Conservation (phyloP, 495 filamentous ascomycete species). For the Hypomontagnella submonticulosa region DNA sequence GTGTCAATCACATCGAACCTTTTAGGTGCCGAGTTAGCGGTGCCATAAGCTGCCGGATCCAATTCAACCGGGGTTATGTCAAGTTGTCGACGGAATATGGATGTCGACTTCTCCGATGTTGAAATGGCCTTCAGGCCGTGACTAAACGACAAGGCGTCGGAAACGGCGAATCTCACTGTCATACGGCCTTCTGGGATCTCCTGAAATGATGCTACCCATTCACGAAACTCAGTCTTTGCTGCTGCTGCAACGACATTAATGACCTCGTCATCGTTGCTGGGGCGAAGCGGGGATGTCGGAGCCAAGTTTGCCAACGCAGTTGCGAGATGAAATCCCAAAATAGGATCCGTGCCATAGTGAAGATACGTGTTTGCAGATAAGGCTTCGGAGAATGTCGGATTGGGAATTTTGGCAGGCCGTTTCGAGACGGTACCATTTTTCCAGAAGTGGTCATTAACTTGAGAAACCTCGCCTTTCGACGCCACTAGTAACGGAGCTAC, state of each 20-base stretch:
- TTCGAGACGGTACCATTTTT: slow-evolving; percentile 21
- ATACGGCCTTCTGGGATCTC: slow-evolving; percentile 9
- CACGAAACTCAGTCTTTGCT: slow-evolving; percentile 47
- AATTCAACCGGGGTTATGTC: slow-evolving; percentile 22
- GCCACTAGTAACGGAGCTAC: slow-evolving; percentile 19
- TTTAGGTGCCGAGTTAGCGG: slow-evolving; percentile 29
- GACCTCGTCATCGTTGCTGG: not conserved
- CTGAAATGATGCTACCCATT: slow-evolving; percentile 51
- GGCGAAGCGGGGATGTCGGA: slow-evolving; percentile 31
- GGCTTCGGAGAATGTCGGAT: slow-evolving; percentile 35
- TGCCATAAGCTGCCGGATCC: slow-evolving; percentile 25
- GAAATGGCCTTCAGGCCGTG: slow-evolving; percentile 34
- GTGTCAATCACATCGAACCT: slow-evolving; percentile 47
- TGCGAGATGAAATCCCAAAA: slow-evolving; percentile 48
- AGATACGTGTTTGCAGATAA: slow-evolving; percentile 28
- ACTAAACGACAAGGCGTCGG: slow-evolving; percentile 40
- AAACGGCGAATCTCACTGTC: slow-evolving; percentile 36
- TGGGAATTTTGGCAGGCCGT: slow-evolving; percentile 18
- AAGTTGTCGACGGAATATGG: slow-evolving; percentile 22
- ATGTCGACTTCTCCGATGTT: slow-evolving; percentile 5
- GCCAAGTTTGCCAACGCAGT: slow-evolving; percentile 27
- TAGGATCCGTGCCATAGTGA: slow-evolving; percentile 44
- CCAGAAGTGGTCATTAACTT: slow-evolving; percentile 16
- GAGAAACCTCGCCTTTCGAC: not conserved
- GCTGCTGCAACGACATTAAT: slow-evolving; percentile 21